Evolutionary conservation across 257 asterid genomes (phyloP), one percentile per base, ranked within the genome.

Genomic region (Capsicum pubescens): DNA sequence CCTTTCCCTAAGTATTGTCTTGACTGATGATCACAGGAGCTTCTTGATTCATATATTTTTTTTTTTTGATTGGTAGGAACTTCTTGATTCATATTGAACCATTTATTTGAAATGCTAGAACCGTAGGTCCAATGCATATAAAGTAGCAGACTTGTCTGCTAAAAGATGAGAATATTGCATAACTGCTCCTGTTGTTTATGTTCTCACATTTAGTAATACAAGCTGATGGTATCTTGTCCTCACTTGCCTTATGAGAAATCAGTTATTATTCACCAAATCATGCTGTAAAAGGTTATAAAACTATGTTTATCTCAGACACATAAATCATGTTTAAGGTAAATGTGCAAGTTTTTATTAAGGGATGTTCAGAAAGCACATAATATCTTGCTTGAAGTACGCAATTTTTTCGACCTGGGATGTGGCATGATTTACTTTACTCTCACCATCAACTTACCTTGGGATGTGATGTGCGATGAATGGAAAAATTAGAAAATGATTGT

Each of bases 151-250:
- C 39, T 46, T 10, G 17, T 71, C 39, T 71, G 57, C 58, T 16
- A 71, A 71, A 71, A 71, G 39, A 71, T 71, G 36, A 71, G 35
- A 71, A 71, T 71, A 11, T 71, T 46, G 6, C 2, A 10, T 46
- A 48, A 71, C 79, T 71, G 79, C 1, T 44, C 36, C 79, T n/a
- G 58, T 71, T n/a, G n/a, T 71, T 71, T 71, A 71, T 46, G 57
- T n/a, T 19, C 17, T 71, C 32, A 46, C 17, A 21, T 44, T 42
- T 44, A 7, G 36, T 71, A 16, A 19, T 71, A 71, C 39, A 17
- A 19, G 9, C 58, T n/a, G 48, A 46, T 17, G 36, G 44, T n/a
- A 44, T 71, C 58, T 44, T 71, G 35, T 71, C 39, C 57, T n/a
- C 10, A 10, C 57, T 71, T 46, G 44, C 58, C 58, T 71, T n/a